Base-by-base conservation (phyloP, 106 monocot species). In the Allium sativum region DNA sequence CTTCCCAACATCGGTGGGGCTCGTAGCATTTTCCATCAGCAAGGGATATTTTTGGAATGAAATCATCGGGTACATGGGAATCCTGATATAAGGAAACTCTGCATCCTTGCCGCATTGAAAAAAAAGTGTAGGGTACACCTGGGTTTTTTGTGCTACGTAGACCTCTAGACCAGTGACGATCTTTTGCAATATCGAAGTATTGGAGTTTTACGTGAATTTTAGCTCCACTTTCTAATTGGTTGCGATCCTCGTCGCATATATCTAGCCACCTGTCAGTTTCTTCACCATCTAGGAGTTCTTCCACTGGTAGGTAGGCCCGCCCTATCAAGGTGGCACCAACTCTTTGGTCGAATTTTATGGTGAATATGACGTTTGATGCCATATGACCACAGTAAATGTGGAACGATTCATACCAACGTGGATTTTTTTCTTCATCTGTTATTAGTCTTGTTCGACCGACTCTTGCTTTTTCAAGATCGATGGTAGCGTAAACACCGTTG, bases 401-500 rank as follows among this genome's bases (percentile, higher is more conserved):
- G 21, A 75, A 75, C 20, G 63, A 69, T 44, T 75, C 68, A 6
- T 69, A 68, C 75, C 75, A 75, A 56, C 56, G 68, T 10, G 62
- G 75, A 15, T 75, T 64, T 22, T 45, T 16, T 10, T 52, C 67
- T 53, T 67, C 78, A 47, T 82, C 46, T 22, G 56, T 16, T 45
- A 78, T 65, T 65, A 69, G 52, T 21, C 83, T 72, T 9, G 83
- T 83, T 42, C 76, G 64, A 44, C 72, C 83, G 60, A 83, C 83
- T 48, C 83, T 57, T 42, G 83, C 83, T 52, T 79, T 76, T 53
- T 79, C 83, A 14, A 83, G 72, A 62, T 79, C 79, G 53, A 83
- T 47, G 20, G 74, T 69, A 17, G 81, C 78, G 61, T 87, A 82
- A 19, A 82, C 68, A 56, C 52, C 61, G 42, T 53, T 54, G 44